Conservation (phyloP, 2,329 filamentous ascomycete genomes). For the Aspergillus alliaceus region DNA sequence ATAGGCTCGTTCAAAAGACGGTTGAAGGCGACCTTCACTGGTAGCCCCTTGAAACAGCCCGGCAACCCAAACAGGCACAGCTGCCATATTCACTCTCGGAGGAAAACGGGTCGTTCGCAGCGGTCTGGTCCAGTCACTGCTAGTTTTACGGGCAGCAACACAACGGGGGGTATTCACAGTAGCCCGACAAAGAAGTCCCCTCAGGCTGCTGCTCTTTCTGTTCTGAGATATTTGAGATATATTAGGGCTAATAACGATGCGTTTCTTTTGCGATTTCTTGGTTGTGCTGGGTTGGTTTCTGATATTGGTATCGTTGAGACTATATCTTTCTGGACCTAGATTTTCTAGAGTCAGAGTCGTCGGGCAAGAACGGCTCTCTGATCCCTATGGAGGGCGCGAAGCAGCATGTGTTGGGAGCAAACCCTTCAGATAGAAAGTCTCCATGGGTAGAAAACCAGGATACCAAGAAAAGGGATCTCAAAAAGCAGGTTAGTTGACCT, state of each 20-base stretch:
- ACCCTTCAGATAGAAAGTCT: background rate
- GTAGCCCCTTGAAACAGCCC: background rate
- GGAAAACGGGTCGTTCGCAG: background rate
- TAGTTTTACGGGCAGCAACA: background rate
- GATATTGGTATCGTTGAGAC: slow-evolving; percentile 2
- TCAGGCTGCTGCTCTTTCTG: background rate
- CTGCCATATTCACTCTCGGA: slow-evolving; percentile 2
- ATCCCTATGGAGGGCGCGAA: background rate
- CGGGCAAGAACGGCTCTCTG: background rate
- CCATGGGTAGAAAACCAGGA: background rate
- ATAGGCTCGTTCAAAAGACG: background rate
- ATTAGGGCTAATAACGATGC: slow-evolving; percentile 10
- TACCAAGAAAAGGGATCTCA: background rate
- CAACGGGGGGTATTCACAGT: background rate
- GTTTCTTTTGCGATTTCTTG: background rate
- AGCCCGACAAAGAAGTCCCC: background rate
- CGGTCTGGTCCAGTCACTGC: slow-evolving; percentile 4
- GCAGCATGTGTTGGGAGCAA: background rate
- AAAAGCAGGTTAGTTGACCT: slow-evolving; percentile 12
- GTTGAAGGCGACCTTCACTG: slow-evolving; percentile 4
- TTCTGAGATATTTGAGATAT: slow-evolving; percentile 5
- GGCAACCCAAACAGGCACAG: background rate
- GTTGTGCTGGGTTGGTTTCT: background rate
- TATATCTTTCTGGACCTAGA: slow-evolving; percentile 14
- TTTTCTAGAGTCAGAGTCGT: background rate